Percentiles rank a stretch among this genome's conserved stretches.
Evolutionary conservation across 1,284 basidiomycete species (phyloP).

Genomic region (Leccinum fuscescens): DNA sequence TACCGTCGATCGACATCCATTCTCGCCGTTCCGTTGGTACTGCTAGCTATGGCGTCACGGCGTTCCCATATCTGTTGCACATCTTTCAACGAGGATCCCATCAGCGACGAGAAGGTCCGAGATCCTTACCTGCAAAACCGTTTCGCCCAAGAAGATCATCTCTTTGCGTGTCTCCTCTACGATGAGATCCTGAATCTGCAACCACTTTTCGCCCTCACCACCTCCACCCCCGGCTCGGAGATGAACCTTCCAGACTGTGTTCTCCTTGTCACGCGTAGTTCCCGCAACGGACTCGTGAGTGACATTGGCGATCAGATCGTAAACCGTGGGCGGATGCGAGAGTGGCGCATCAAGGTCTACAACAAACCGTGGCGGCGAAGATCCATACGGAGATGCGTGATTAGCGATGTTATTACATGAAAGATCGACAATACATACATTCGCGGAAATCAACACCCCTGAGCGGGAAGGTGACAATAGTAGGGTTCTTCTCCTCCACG

Average conservation of each 20-base stretch:
- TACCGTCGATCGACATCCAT: slow-evolving; percentile 35
- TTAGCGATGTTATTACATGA: slow-evolving; percentile 24
- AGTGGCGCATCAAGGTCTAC: slow-evolving; percentile 75
- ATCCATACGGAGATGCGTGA: slow-evolving; percentile 16
- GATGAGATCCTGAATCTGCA: slow-evolving; percentile 94
- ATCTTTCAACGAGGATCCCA: slow-evolving; percentile 14
- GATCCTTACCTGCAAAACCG: slow-evolving; percentile 79
- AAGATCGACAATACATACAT: slow-evolving; percentile 57
- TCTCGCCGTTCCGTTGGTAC: slow-evolving; percentile 21
- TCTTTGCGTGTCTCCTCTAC: slow-evolving; percentile 94
- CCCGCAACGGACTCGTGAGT: slow-evolving; percentile 94
- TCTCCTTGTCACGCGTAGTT: slow-evolving; percentile 86
- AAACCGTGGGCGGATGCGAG: slow-evolving; percentile 60
- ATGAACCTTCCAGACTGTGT: slow-evolving; percentile 91
- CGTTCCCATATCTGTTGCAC: slow-evolving; percentile 68
- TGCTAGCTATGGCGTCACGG: slow-evolving; percentile 30
- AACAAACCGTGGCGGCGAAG: slow-evolving; percentile 13
- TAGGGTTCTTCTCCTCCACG: slow-evolving; percentile 98
- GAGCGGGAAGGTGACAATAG: slow-evolving; percentile 96
- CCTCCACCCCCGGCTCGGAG: slow-evolving; percentile 75
- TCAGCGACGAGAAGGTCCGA: slow-evolving; percentile 9
- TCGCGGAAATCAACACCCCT: slow-evolving; percentile 88
- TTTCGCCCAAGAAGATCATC: slow-evolving; percentile 98
- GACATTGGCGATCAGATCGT: slow-evolving; percentile 95
- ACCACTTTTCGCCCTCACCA: slow-evolving; percentile 90